phyloP scores from a whole-genome alignment of 2,329 filamentous ascomycete species.

The Nothophoma quercina region DNA sequence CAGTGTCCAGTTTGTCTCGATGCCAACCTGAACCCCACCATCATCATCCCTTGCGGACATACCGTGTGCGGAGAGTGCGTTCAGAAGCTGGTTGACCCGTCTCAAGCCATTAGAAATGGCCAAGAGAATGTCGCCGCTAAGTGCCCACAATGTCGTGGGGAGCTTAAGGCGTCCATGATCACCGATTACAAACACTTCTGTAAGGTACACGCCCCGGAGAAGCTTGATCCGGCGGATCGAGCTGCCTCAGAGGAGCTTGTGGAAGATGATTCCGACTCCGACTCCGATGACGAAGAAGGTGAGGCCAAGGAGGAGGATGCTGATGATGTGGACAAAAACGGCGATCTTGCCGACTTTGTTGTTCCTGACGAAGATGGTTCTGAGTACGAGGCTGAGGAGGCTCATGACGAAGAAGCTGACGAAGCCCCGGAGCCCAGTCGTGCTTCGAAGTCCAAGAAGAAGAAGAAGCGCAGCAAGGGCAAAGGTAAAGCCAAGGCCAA shows the following conservation, averaged over 20 bases:
- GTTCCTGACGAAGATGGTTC: slow-evolving; percentile 57
- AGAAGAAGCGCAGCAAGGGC: slow-evolving; percentile 50
- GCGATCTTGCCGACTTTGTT: slow-evolving; percentile 62
- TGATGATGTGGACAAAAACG: slow-evolving; percentile 44
- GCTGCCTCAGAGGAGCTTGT: slow-evolving; percentile 23
- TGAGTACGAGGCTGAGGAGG: slow-evolving; percentile 19
- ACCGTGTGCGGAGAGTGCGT: slow-evolving; percentile 81
- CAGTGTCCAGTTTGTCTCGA: slow-evolving; percentile 88
- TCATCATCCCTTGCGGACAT: slow-evolving; percentile 86
- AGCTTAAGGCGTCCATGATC: slow-evolving; percentile 71
- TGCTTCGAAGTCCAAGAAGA: slow-evolving; percentile 36
- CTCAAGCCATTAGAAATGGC: slow-evolving; percentile 64
- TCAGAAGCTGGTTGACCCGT: slow-evolving; percentile 69
- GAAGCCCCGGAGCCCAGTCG: slow-evolving; percentile 25
- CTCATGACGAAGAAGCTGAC: neutral
- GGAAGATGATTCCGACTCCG: slow-evolving; percentile 39
- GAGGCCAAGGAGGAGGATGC: slow-evolving; percentile 54
- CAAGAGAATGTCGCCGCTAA: slow-evolving; percentile 63
- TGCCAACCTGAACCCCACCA: slow-evolving; percentile 73
- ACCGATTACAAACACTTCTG: slow-evolving; percentile 79
- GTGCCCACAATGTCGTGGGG: slow-evolving; percentile 79
- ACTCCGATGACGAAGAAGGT: slow-evolving; percentile 51
- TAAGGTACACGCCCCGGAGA: slow-evolving; percentile 71
- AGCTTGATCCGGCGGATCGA: slow-evolving; percentile 37
- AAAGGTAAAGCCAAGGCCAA: slow-evolving; percentile 52